Evolutionary conservation across 2,329 filamentous ascomycete species (phyloP).

Genomic region (Fusarium sp.): DNA sequence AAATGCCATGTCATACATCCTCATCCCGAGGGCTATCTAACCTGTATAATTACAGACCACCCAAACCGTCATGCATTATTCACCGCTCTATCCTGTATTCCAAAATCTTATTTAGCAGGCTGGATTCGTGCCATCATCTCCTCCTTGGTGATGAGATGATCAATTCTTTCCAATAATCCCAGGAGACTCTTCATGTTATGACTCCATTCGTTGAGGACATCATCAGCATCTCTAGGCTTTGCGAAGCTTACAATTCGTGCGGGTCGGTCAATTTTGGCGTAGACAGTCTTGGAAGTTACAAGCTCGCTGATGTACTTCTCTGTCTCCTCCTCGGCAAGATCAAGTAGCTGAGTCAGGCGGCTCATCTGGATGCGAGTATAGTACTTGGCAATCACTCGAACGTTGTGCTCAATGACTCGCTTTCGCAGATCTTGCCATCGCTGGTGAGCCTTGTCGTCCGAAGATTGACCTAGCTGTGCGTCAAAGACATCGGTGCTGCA

Average conservation of each 20-base stretch:
- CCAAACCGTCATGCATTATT: conserved; percentile 43
- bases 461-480: conserved; percentile 67
- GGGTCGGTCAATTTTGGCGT: conserved; percentile 95
- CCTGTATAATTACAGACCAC: conserved; percentile 49
- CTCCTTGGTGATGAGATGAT: conserved; percentile 98
- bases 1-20: conserved; percentile 45
- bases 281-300: conserved; percentile 97
- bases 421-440: conserved; percentile 96
- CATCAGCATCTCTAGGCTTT: conserved; percentile 92
- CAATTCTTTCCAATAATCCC: conserved; percentile 86
- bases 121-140: conserved; percentile 99
- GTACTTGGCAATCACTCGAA: conserved; percentile 97
- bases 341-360: conserved; percentile 88
- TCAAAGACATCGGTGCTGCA: conserved; percentile 92
- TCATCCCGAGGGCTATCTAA: conserved; percentile 47
- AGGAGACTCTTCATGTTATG: conserved; percentile 96
- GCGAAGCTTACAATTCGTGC: conserved; percentile 93
- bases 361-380: conserved; percentile 97
- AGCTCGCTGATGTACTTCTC: conserved; percentile 99
- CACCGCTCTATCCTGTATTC: conserved; percentile 34
- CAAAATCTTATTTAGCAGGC: conserved; percentile 60
- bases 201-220: conserved; percentile 98
- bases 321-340: conserved; percentile 93
- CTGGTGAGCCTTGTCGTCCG: conserved; percentile 82
- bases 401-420: conserved; percentile 99